phyloP scores from a whole-genome alignment of 495 filamentous ascomycete species.

The Tetracladium setigerum region DNA sequence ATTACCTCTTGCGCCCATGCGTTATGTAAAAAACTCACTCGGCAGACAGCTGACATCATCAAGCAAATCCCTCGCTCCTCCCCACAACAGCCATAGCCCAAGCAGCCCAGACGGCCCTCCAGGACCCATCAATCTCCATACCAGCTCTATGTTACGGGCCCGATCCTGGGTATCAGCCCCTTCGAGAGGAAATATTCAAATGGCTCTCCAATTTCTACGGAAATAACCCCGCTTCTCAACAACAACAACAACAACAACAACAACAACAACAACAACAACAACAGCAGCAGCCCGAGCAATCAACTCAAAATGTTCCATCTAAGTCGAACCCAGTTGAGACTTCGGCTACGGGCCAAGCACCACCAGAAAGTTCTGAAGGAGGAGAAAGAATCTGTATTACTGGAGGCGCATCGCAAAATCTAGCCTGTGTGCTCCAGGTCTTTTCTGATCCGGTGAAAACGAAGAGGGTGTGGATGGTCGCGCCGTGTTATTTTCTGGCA shows the following conservation, averaged over 20 bases:
- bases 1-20: no score
- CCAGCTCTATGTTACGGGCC: conserved; percentile 68
- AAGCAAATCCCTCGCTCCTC: conserved; percentile 55
- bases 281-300: no score
- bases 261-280: no score
- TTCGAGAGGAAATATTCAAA: conserved; percentile 52
- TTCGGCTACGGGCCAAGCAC: neutral
- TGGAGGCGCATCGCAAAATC: conserved; percentile 68
- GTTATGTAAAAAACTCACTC: no score
- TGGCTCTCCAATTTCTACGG: conserved; percentile 64
- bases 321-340: conserved; percentile 27
- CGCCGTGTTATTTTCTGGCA: conserved; percentile 74
- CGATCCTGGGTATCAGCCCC: conserved; percentile 62
- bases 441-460: conserved; percentile 76
- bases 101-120: conserved; percentile 49
- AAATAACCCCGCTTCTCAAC: conserved; percentile 20
- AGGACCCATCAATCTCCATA: conserved; percentile 44
- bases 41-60: no score
- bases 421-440: conserved; percentile 62
- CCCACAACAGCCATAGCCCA: conserved; percentile 48
- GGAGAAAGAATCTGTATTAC: conserved; percentile 66
- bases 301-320: no score
- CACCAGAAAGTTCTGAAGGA: neutral
- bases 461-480: conserved; percentile 66
- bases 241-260: no score